phyloP scores from a whole-genome alignment of 2,329 filamentous ascomycete genomes.

The Talaromyces islandicus region DNA sequence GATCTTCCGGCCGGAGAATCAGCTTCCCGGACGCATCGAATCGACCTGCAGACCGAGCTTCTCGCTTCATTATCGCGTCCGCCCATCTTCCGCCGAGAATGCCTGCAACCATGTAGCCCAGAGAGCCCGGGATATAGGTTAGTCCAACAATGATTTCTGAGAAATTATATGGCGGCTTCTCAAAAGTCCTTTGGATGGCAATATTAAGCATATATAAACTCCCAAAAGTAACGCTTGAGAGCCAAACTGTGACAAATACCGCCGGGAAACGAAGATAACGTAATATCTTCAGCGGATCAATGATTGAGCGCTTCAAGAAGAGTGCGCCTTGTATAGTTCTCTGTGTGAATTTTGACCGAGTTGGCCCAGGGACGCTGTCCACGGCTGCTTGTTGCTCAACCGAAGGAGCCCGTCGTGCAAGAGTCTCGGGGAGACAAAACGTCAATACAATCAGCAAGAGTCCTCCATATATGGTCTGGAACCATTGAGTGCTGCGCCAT shows the following conservation, averaged over 20 bases:
- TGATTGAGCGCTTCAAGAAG: background rate
- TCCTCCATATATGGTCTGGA: background rate
- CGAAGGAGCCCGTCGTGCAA: background rate
- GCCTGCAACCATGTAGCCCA: slow-evolving; percentile 31
- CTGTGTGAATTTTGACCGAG: background rate
- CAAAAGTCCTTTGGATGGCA: slow-evolving; percentile 32
- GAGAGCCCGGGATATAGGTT: slow-evolving; percentile 31
- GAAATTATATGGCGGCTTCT: slow-evolving; percentile 30
- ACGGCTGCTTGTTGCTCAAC: background rate
- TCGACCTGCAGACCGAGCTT: slow-evolving; percentile 27
- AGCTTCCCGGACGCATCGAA: slow-evolving; percentile 28
- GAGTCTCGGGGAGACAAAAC: background rate
- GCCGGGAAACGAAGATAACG: slow-evolving; percentile 27
- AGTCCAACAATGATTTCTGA: slow-evolving; percentile 30
- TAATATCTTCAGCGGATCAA: background rate
- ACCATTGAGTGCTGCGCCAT: background rate
- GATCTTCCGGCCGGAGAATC: slow-evolving; percentile 31
- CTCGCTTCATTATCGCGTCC: slow-evolving; percentile 34
- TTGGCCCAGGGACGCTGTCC: background rate
- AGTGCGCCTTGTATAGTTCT: background rate
- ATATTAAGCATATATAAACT: slow-evolving; percentile 35
- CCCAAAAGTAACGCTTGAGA: slow-evolving; percentile 32
- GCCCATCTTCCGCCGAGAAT: slow-evolving; percentile 34
- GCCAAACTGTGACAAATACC: slow-evolving; percentile 30
- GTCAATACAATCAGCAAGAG: background rate